These are phyloP conservation scores for Xylariaceae sp. DNA, from an alignment of 2,329 filamentous ascomycete genomes.

Conservation along the genomic window DNA sequence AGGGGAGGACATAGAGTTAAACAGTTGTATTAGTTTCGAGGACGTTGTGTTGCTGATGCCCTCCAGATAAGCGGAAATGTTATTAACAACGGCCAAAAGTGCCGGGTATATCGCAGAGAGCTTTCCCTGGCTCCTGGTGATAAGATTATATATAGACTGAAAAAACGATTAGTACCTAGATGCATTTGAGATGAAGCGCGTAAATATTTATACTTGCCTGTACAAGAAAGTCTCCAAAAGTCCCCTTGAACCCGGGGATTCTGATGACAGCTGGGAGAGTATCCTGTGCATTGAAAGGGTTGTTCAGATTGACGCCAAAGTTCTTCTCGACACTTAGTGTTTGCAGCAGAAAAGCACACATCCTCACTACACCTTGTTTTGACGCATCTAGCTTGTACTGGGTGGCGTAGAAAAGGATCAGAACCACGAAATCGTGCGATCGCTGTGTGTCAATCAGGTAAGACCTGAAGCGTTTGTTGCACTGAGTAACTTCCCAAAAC, in stretches of 20 bases:
- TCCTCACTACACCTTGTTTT: conserved; percentile 87
- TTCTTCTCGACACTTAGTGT: conserved; percentile 89
- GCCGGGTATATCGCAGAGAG: conserved; percentile 90
- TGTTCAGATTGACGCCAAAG: conserved; percentile 87
- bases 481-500: conserved; percentile 96
- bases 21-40: conserved; percentile 80
- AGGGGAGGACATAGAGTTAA: conserved; percentile 87
- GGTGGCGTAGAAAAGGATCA: conserved; percentile 88
- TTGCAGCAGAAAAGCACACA: conserved; percentile 96
- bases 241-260: conserved; percentile 78
- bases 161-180: conserved; percentile 22
- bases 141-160: conserved; percentile 84
- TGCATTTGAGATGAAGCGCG: conserved; percentile 24
- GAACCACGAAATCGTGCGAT: conserved; percentile 85
- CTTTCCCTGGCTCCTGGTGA: conserved; percentile 85
- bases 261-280: conserved; percentile 77
- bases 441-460: conserved; percentile 96
- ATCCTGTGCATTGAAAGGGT: conserved; percentile 81
- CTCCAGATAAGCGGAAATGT: conserved; percentile 80
- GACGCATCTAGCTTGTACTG: conserved; percentile 81
- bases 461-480: conserved; percentile 93
- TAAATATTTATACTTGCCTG: conserved; percentile 59
- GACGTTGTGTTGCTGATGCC: conserved; percentile 70
- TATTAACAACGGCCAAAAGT: conserved; percentile 86
- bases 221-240: conserved; percentile 90